Evolutionary conservation across 1,139 yeast genomes (phyloP), one percentile per base, ranked within the genome.

Genomic region (Zygosaccharomyces sapae): DNA sequence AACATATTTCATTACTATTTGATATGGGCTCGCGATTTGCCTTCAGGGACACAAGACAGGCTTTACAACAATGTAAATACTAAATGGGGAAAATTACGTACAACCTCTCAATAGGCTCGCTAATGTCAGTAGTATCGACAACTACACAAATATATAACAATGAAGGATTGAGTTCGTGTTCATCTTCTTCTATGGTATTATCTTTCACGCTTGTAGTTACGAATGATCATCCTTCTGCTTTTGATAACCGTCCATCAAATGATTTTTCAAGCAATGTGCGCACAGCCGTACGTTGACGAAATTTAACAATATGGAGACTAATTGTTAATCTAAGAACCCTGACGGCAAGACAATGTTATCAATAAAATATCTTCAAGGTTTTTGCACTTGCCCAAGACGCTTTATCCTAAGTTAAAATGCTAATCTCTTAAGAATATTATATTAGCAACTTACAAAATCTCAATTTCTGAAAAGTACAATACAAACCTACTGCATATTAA

Each of bases 401-500:
- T 31, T 31, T 31, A 3, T 1, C 7, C 8, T 22, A 22, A 22
- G 3, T 31, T 31, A 31, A 31, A 12, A 13, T 31, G 18, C 10
- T 31, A 18, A 31, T 31, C 13, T 31, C 1, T 31, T 31, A 31
- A 31, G 7, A 10, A 5, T 20, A 37, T 19, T 12, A 22, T 25
- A 37, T 24, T 37, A 37, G 40, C 40, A 24, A 37, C 9, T 2
- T 16, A 37, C 27, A 37, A 24, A 36, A 31, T 31, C 3, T 31
- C 7, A 6, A 3, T n/a, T 12, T 36, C 13, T 13, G 30, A 24
- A 37, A 20, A 37, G 30, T 13, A 37, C 30, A 10, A 37, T 20
- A 20, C 40, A 37, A 37, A 12, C 40, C 40, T 20, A 20, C 29
- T 37, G 40, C 43, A n/a, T 38, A 33, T 44, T 34, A 8, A 31